Evolutionary conservation across 768 basidiomycete species (phyloP).

Genomic region (Termitomyces sp.): DNA sequence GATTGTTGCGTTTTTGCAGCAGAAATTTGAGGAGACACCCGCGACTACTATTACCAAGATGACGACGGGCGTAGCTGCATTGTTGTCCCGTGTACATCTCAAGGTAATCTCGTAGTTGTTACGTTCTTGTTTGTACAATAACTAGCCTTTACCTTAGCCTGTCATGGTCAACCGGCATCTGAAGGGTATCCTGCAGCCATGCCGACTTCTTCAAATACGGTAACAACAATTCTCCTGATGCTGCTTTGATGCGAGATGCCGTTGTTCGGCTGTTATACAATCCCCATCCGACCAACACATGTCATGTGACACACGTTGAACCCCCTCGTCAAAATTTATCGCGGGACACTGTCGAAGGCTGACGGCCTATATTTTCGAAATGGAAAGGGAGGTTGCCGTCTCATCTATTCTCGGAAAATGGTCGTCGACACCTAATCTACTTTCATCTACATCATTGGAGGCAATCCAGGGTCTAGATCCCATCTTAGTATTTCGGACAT

Average conservation of each 20-base stretch:
- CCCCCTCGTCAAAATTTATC: constrained; percentile 72
- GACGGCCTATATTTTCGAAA: constrained; percentile 72
- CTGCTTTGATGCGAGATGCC: constrained; percentile 31
- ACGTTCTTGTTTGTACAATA: background rate
- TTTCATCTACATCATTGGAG: constrained; percentile 49
- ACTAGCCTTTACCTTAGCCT: constrained; percentile 39
- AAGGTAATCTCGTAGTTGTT: constrained; percentile 44
- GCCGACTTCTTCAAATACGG: constrained; percentile 51
- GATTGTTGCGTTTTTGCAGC: constrained; percentile 77
- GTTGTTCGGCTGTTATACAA: constrained; percentile 53
- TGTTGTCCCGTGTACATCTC: constrained; percentile 38
- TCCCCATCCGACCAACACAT: constrained; percentile 76
- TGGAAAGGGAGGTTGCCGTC: constrained; percentile 58
- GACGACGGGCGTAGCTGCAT: constrained; percentile 1
- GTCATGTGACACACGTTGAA: constrained; percentile 78
- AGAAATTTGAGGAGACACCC: constrained; percentile 21
- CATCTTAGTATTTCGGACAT: constrained; percentile 60
- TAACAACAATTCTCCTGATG: constrained; percentile 16
- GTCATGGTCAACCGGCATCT: constrained; percentile 67
- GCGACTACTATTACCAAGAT: background rate
- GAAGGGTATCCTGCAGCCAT: constrained; percentile 71
- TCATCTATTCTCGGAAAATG: constrained; percentile 60
- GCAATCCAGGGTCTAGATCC: constrained; percentile 70
- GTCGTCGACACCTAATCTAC: constrained; percentile 42
- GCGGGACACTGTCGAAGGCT: constrained; percentile 58